Conservation (phyloP, 805 yeast genomes). For the Metschnikowia hibisci region DNA sequence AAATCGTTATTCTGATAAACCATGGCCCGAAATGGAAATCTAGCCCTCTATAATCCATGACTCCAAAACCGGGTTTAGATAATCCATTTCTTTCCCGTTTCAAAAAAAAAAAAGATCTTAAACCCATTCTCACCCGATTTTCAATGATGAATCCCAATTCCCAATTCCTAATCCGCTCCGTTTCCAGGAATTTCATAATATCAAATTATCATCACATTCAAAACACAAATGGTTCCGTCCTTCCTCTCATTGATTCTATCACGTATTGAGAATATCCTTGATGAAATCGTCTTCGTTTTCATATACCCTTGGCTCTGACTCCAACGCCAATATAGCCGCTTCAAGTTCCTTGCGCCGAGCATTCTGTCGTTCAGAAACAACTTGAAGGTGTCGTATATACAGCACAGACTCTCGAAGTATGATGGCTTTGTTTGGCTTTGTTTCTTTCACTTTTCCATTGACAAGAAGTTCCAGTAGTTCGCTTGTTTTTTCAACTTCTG, state of each 20-base stretch:
- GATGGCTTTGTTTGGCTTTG: slow-evolving; percentile 79
- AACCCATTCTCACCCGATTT: too few relatives aligned
- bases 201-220: too few relatives aligned
- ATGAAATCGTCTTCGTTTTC: background rate
- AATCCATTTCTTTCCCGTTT: too few relatives aligned
- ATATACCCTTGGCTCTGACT: slow-evolving; percentile 1
- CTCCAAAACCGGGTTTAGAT: too few relatives aligned
- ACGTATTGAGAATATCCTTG: background rate
- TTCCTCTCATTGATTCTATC: background rate
- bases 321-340: slow-evolving; percentile 18
- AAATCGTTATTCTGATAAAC: too few relatives aligned
- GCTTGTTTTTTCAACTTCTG: slow-evolving; percentile 24
- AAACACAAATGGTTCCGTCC: background rate
- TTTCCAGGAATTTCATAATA: too few relatives aligned
- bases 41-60: too few relatives aligned
- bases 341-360: slow-evolving; percentile 41
- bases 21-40: too few relatives aligned
- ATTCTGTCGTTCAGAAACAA: slow-evolving; percentile 57
- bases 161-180: too few relatives aligned
- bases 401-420: slow-evolving; percentile 76
- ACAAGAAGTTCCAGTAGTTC: slow-evolving; percentile 36
- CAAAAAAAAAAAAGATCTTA: too few relatives aligned
- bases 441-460: slow-evolving; percentile 51
- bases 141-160: too few relatives aligned
- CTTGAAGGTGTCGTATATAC: slow-evolving; percentile 63